Evolutionary conservation across 1,284 basidiomycete genomes (phyloP).

Genomic region (Leucoagaricus sp.): DNA sequence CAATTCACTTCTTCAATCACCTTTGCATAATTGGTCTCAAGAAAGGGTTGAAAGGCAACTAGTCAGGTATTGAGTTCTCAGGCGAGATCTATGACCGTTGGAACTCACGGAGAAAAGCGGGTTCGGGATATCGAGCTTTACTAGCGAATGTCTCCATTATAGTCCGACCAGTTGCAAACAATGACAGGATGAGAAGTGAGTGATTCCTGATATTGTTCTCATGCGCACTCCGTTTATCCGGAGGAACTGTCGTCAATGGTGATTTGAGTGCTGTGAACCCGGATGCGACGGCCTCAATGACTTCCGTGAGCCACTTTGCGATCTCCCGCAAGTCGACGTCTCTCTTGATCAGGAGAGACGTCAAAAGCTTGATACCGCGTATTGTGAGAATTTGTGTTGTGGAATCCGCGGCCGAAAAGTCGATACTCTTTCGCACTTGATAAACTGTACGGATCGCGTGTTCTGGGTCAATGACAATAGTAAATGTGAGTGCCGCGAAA

Average conservation of each 20-base stretch:
- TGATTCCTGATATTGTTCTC: constrained; percentile 6
- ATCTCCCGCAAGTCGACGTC: constrained; percentile 55
- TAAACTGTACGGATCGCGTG: constrained; percentile 54
- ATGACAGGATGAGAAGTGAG: constrained; percentile 35
- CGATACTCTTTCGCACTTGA: constrained; percentile 67
- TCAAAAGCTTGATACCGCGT: constrained; percentile 78
- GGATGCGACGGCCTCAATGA: constrained; percentile 57
- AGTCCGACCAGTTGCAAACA: constrained; percentile 63
- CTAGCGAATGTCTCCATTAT: constrained; percentile 58
- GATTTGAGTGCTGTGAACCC: constrained; percentile 37
- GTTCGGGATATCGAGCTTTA: constrained; percentile 62
- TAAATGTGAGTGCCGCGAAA: constrained; percentile 62
- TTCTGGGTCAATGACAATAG: constrained; percentile 78
- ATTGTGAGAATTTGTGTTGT: constrained; percentile 76
- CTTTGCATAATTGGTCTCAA: constrained; percentile 19
- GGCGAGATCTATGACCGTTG: neutral
- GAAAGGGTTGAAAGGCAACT: constrained; percentile 32
- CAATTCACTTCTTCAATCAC: constrained; percentile 22
- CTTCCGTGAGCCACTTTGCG: constrained; percentile 69
- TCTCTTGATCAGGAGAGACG: constrained; percentile 67
- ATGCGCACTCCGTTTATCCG: neutral
- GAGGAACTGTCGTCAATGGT: neutral
- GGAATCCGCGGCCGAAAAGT: constrained; percentile 69
- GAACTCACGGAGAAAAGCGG: constrained; percentile 47
- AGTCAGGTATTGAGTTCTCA: constrained; percentile 15